These are phyloP conservation scores for Hygrophorus russula DNA, from an alignment of 768 basidiomycete genomes.

Conservation along the genomic window DNA sequence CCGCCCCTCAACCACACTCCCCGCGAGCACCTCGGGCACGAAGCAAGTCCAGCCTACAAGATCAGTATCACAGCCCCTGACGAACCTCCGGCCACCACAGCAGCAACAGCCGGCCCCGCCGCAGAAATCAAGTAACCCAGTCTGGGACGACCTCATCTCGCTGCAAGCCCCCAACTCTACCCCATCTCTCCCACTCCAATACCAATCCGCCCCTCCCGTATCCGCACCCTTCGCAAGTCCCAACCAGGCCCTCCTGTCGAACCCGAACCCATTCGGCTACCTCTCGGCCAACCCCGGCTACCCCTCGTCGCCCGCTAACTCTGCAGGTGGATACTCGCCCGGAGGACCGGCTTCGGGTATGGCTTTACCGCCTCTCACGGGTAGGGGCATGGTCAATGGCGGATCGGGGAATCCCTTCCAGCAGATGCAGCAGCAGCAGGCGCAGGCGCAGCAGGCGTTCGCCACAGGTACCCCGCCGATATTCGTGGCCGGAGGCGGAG, in stretches of 20 bases:
- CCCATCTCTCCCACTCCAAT: constrained; percentile 44
- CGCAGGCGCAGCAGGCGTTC: not conserved
- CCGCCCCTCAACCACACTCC: constrained; percentile 11
- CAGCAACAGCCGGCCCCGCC: no score
- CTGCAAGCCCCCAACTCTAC: constrained; percentile 31
- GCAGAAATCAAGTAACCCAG: constrained; percentile 16
- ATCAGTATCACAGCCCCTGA: constrained; percentile 11
- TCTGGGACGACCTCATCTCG: constrained; percentile 51
- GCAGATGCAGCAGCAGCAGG: not conserved
- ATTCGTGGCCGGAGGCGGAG: no score
- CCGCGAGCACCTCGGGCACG: constrained; percentile 7
- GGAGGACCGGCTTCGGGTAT: no score
- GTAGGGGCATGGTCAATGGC: not conserved
- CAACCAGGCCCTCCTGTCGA: not conserved
- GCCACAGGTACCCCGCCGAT: not conserved
- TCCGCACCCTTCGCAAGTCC: not conserved
- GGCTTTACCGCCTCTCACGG: not conserved
- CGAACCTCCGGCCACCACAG: constrained; percentile 14
- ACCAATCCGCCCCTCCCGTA: constrained; percentile 14
- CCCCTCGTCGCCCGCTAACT: not conserved
- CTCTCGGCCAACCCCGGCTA: not conserved
- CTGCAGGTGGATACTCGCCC: not conserved
- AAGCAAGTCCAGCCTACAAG: constrained; percentile 10
- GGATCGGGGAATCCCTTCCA: not conserved
- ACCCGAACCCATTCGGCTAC: not conserved